Evolutionary conservation across 2,329 filamentous ascomycete species (phyloP).

Genomic region (Hymenoscyphus salicellus): DNA sequence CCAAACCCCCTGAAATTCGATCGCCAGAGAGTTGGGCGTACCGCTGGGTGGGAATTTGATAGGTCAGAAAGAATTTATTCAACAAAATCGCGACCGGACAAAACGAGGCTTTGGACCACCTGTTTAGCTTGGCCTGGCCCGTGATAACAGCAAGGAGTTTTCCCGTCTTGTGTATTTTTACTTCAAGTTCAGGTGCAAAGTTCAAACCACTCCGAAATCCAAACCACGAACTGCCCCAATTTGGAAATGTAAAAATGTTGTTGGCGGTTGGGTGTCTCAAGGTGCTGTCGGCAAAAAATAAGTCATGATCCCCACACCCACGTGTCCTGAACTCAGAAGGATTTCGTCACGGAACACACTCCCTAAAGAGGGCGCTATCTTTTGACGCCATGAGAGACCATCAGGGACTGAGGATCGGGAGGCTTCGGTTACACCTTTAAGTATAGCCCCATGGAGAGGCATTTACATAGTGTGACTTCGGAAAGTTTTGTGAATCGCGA

Average conservation of each 20-base stretch:
- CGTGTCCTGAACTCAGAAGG: not conserved
- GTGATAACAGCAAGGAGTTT: constrained; percentile 1
- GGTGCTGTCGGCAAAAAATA: not conserved
- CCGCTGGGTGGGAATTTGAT: not conserved
- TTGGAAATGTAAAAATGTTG: not conserved
- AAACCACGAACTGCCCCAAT: not conserved
- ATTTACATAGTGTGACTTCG: not conserved
- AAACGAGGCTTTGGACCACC: not conserved
- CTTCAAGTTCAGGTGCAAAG: not conserved
- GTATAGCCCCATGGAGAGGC: not conserved
- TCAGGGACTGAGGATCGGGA: constrained; percentile 1
- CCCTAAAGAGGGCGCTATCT: not conserved
- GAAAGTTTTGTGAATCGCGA: not conserved
- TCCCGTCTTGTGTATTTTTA: too few species aligned
- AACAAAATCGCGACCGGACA: not conserved
- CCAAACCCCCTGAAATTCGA: not conserved
- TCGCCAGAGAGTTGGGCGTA: not conserved
- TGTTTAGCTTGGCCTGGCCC: not conserved
- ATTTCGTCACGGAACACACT: not conserved
- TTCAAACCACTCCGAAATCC: not conserved
- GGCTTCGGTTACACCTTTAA: not conserved
- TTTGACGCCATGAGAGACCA: constrained; percentile 4
- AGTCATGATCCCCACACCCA: not conserved
- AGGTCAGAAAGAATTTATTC: not conserved
- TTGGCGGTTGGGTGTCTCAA: not conserved